Conservation (phyloP, 176 grass and related monocot species). For the Oryza australiensis region DNA sequence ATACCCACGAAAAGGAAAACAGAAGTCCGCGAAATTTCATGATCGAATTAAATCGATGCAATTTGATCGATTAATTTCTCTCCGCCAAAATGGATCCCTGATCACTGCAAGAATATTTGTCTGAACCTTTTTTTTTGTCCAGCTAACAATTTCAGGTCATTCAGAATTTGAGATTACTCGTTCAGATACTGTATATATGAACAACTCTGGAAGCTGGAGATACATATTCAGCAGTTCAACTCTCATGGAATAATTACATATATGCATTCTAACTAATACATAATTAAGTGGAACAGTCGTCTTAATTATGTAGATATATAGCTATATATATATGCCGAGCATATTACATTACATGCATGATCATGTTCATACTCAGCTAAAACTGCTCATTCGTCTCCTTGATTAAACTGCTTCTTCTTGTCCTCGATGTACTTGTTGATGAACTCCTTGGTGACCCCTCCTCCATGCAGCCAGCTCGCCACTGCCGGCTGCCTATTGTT, state of each 20-base stretch:
- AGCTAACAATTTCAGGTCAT: background rate
- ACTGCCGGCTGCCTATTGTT: background rate
- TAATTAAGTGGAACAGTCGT: background rate
- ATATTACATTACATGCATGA: too few species aligned
- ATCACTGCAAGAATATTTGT: background rate
- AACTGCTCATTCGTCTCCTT: too few species aligned
- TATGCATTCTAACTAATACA: background rate
- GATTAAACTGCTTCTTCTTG: too few species aligned
- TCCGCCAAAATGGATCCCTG: background rate
- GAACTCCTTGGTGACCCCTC: too few species aligned
- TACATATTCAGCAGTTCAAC: background rate
- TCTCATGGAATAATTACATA: background rate
- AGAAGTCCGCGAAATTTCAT: background rate
- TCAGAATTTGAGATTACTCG: background rate
- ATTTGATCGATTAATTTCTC: background rate
- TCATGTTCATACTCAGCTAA: too few species aligned
- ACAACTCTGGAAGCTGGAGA: background rate
- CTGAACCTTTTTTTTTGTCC: background rate
- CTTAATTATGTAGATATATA: background rate
- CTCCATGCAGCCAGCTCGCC: background rate
- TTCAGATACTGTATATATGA: background rate
- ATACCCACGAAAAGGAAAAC: background rate
- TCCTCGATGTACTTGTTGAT: too few species aligned
- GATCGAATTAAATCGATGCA: background rate
- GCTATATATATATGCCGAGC: too few species aligned